Evolutionary conservation across 108 stramenopile genomes (phyloP).

Genomic region (Aureococcus anophagefferens): DNA sequence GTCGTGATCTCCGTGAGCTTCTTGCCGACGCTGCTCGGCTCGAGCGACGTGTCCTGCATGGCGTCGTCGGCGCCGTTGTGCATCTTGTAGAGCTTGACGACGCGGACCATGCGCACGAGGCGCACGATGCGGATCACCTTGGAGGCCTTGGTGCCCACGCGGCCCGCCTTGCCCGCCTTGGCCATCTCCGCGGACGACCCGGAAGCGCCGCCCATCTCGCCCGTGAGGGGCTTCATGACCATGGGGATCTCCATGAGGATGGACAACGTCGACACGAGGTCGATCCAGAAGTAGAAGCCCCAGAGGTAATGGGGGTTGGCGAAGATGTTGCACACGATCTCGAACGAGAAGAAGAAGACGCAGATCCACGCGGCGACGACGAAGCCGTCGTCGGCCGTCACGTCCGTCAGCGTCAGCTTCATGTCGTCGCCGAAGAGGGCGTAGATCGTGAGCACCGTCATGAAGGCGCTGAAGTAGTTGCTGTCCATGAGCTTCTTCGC

Average conservation of each 20-base stretch:
- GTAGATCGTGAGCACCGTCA: slow-evolving; percentile 48
- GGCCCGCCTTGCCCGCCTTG: slow-evolving; percentile 12
- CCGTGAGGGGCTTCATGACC: neutral
- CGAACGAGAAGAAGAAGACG: slow-evolving; percentile 42
- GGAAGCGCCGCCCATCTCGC: neutral
- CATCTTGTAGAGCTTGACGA: slow-evolving; percentile 60
- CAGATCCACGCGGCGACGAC: slow-evolving; percentile 35
- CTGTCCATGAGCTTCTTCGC: too few relatives aligned
- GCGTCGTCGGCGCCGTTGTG: slow-evolving; percentile 10
- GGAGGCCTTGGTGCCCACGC: slow-evolving; percentile 31
- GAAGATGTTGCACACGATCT: slow-evolving; percentile 30
- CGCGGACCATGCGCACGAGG: slow-evolving; percentile 54
- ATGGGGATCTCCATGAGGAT: slow-evolving; percentile 39
- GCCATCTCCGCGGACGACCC: neutral
- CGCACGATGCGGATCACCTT: slow-evolving; percentile 43
- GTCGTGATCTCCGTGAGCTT: slow-evolving; percentile 36
- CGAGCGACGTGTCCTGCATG: neutral
- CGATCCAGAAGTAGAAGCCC: slow-evolving; percentile 67
- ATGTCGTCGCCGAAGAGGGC: slow-evolving; percentile 52
- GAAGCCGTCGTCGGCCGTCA: slow-evolving; percentile 36
- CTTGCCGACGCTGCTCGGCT: slow-evolving; percentile 25
- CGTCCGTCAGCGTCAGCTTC: slow-evolving; percentile 28
- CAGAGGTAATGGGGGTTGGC: slow-evolving; percentile 29
- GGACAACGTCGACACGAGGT: slow-evolving; percentile 52
- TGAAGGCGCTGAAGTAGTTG: slow-evolving; percentile 21